Evolutionary conservation across 2,329 filamentous ascomycete species (phyloP).

Genomic region (Sclerotinia trifoliorum): DNA sequence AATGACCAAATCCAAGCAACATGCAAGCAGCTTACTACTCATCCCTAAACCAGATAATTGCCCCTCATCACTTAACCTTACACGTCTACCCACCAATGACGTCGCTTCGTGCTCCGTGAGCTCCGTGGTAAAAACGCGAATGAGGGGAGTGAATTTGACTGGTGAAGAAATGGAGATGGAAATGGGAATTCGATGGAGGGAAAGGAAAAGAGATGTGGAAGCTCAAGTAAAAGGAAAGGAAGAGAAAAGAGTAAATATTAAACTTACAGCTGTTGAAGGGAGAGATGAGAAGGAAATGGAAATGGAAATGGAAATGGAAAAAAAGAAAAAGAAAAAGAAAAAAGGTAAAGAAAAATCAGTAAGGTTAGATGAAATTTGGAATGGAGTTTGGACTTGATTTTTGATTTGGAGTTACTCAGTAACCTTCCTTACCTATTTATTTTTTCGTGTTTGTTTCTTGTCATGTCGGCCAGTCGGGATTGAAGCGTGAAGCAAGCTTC

Average conservation of each 20-base stretch:
- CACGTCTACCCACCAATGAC: not conserved
- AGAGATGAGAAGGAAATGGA: not conserved
- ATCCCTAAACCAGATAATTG: not conserved
- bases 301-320: not conserved
- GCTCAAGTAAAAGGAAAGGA: not conserved
- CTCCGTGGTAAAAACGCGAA: not conserved
- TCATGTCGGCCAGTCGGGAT: not conserved
- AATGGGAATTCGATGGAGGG: not conserved
- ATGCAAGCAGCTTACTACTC: slow-evolving; percentile 4
- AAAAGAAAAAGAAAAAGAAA: not conserved
- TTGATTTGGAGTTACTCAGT: no score
- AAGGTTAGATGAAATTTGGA: not conserved
- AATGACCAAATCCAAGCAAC: not conserved
- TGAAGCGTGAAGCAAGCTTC: no score
- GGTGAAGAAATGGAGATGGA: slow-evolving; percentile 6
- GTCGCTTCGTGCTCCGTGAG: not conserved
- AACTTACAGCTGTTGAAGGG: not conserved
- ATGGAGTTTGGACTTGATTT: slow-evolving; percentile 13
- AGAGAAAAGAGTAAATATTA: not conserved
- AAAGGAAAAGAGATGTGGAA: not conserved
- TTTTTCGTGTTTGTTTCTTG: not conserved
- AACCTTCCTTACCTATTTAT: not conserved
- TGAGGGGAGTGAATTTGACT: not conserved
- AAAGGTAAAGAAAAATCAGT: not conserved
- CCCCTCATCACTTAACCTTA: not conserved